Evolutionary conservation across 2,329 filamentous ascomycete genomes (phyloP), one percentile per base, ranked within the genome.

Genomic region (Colletotrichum gigasporum): DNA sequence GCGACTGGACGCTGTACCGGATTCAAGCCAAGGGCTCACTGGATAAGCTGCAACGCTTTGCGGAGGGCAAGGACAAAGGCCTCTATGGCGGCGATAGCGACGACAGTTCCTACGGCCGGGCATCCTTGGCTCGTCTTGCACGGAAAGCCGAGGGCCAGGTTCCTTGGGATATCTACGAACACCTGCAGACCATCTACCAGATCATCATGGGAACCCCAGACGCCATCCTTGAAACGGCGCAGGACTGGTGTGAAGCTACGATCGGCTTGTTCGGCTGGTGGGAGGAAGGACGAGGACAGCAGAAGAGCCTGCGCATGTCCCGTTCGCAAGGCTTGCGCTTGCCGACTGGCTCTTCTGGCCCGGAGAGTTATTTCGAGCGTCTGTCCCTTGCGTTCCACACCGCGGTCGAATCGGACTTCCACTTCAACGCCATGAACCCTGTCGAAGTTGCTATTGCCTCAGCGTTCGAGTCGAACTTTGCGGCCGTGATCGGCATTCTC

Each of bases 161-260:
- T 32, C 95, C 94, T 0, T 97, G 92, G 92, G 88, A 91, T 22
- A 88, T 98, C 26, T 97, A 97, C 74, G 91, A 97, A 73, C 93
- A 91, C 69, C 80, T 98, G 55, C 88, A 91, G 69, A 89, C 88
- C 11, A 79, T 97, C 5, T 97, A 97, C 74, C 90, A 90, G 32
- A 90, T 97, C 65, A 80, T 96, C 2, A 84, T 96, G 4, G 94
- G 95, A 34, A 87, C 91, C 67, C 84, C 88, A 9, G 86, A 90
- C 34, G 89, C 93, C 18, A 92, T 97, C 54, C 81, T 96, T 65
- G 86, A 89, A 47, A 87, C 89, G 44, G 88, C 94, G 1, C 90
- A 95, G 72, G 94, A 97, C 76, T 98, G 95, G 95, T 89, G 95
- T 53, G 95, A 98, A 79, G 94, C 93, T 0, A 91, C 90, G 0